phyloP scores from a whole-genome alignment of 2,329 filamentous ascomycete species.

The Phialophora tarda region DNA sequence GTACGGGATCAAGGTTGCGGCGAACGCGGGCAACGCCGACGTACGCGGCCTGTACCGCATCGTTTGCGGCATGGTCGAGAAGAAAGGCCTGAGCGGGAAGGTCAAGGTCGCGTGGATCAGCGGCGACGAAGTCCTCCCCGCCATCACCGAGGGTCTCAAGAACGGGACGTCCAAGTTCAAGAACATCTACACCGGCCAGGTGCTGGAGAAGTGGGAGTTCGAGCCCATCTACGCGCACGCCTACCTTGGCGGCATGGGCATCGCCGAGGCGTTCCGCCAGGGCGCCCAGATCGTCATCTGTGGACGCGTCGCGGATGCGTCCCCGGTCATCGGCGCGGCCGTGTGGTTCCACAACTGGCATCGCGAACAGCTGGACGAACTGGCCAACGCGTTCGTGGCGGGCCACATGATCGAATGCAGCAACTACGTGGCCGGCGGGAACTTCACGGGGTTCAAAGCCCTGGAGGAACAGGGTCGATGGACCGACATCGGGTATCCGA shows the following conservation, averaged over 20 bases:
- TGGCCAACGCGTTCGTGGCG: constrained; percentile 50
- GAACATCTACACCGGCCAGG: constrained; percentile 49
- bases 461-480: constrained; percentile 47
- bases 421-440: constrained; percentile 52
- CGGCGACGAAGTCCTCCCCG: constrained; percentile 53
- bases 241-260: constrained; percentile 50
- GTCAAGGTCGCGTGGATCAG: constrained; percentile 57
- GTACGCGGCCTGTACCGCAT: constrained; percentile 49
- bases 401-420: constrained; percentile 51
- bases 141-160: constrained; percentile 43
- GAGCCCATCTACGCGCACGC: constrained; percentile 44
- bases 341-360: constrained; percentile 53
- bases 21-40: constrained; percentile 54
- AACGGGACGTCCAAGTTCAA: constrained; percentile 47
- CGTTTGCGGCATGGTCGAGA: constrained; percentile 47
- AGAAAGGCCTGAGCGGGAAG: constrained; percentile 44
- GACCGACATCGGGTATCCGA: constrained; percentile 55
- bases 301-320: constrained; percentile 54
- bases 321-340: constrained; percentile 51
- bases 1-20: constrained; percentile 52
- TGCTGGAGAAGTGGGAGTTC: constrained; percentile 47
- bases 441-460: constrained; percentile 52
- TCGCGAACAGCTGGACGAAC: constrained; percentile 45
- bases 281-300: constrained; percentile 55
- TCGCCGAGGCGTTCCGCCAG: constrained; percentile 47